These are phyloP conservation scores for Ampelomyces quisqualis DNA, from an alignment of 2,329 filamentous ascomycete genomes.

Conservation along the genomic window DNA sequence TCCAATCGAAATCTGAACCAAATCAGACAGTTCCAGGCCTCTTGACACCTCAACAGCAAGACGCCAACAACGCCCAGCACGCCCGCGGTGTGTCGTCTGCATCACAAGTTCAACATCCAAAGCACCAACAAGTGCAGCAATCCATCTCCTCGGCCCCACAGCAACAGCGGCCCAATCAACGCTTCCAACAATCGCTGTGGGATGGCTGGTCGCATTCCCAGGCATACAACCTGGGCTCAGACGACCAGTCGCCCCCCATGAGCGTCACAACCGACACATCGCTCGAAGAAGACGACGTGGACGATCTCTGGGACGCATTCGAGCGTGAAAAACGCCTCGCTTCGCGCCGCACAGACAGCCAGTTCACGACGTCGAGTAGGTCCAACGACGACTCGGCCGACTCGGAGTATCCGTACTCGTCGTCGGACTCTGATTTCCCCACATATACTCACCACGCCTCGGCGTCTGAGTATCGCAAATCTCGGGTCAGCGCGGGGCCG, in stretches of 20 bases:
- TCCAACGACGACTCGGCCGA: neutral
- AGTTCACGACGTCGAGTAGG: neutral
- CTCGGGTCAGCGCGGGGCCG: slow-evolving; percentile 30
- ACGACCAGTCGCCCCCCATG: slow-evolving; percentile 35
- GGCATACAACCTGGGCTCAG: slow-evolving; percentile 33
- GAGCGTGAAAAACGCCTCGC: slow-evolving; percentile 16
- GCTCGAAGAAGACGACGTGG: slow-evolving; percentile 39
- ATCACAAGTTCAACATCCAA: slow-evolving; percentile 34
- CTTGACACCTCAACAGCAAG: slow-evolving; percentile 39
- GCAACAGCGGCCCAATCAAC: slow-evolving; percentile 27
- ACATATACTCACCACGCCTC: slow-evolving; percentile 1
- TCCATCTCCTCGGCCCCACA: slow-evolving; percentile 20
- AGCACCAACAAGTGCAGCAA: slow-evolving; percentile 19
- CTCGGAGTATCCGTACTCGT: slow-evolving; percentile 20
- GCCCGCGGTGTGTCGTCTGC: slow-evolving; percentile 40
- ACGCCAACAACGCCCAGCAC: slow-evolving; percentile 38
- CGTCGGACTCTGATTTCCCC: too few relatives aligned
- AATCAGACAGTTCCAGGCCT: slow-evolving; percentile 42
- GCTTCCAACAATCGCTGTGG: slow-evolving; percentile 33
- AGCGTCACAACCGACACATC: slow-evolving; percentile 36
- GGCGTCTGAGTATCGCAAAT: slow-evolving; percentile 16
- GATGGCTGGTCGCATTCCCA: slow-evolving; percentile 39
- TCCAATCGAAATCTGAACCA: slow-evolving; percentile 45
- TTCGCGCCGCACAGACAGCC: slow-evolving; percentile 19
- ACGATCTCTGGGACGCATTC: slow-evolving; percentile 39